Evolutionary conservation across 306 rosid genomes (phyloP).

Genomic region (Ochetophila trinervis): DNA sequence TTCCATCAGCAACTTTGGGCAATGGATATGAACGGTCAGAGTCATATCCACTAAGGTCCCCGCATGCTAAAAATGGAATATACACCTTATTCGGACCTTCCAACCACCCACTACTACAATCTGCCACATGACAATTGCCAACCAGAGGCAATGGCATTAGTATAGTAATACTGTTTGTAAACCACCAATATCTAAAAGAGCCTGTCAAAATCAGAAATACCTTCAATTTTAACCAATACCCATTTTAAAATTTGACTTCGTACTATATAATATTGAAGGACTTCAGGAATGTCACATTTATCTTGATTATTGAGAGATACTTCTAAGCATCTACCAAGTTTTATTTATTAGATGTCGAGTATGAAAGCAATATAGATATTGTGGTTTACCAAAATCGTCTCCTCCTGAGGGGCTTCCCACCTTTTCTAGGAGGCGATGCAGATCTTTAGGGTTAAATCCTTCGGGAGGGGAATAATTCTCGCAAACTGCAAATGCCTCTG

Average conservation of each 20-base stretch:
- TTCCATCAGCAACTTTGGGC: slow-evolving; percentile 75
- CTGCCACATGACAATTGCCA: slow-evolving; percentile 36
- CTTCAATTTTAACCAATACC: not conserved
- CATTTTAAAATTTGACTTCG: not conserved
- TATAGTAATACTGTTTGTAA: not conserved
- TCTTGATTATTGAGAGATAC: not conserved
- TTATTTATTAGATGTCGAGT: not conserved
- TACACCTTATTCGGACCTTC: slow-evolving; percentile 96
- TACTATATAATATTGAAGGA: not conserved
- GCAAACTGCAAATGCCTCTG: slow-evolving; percentile 98
- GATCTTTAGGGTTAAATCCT: slow-evolving; percentile 85
- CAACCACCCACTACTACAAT: slow-evolving; percentile 95
- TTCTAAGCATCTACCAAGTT: not conserved
- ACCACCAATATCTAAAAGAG: not conserved
- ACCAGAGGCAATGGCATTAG: slow-evolving; percentile 4
- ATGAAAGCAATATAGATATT: slow-evolving; percentile 6
- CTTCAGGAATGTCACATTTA: not conserved
- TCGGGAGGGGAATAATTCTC: slow-evolving; percentile 93
- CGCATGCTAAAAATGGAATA: slow-evolving; percentile 90
- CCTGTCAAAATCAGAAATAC: not conserved
- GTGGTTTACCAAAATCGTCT: slow-evolving; percentile 71
- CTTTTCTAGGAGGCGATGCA: slow-evolving; percentile 79
- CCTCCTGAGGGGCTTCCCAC: slow-evolving; percentile 96
- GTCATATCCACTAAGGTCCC: slow-evolving; percentile 82
- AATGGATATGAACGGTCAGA: slow-evolving; percentile 87